A percentile compares a stretch with the other conserved stretches of the same genome.
phyloP scores from a whole-genome alignment of 2,329 filamentous ascomycete genomes.

The Fusarium nurragi region DNA sequence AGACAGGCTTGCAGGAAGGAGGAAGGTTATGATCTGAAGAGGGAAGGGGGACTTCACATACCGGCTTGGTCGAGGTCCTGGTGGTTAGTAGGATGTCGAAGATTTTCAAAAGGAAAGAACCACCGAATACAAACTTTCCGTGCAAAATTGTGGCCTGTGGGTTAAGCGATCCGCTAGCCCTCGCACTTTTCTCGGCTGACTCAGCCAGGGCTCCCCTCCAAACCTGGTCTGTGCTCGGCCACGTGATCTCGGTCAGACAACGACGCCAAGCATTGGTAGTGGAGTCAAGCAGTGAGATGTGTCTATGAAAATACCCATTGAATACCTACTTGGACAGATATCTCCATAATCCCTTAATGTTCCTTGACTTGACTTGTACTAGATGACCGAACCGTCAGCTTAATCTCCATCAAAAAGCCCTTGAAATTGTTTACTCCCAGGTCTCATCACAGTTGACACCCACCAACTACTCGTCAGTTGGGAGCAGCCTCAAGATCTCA shows the following conservation, averaged over 20 bases:
- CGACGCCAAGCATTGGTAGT: background rate
- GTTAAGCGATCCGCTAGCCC: constrained; percentile 47
- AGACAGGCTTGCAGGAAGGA: constrained; percentile 6
- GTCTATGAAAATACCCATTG: background rate
- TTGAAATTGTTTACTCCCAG: background rate
- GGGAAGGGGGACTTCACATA: constrained; percentile 43
- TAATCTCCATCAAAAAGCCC: background rate
- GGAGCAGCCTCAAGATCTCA: constrained; percentile 35
- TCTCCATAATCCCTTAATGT: background rate
- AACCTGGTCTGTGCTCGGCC: background rate
- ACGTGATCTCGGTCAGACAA: background rate
- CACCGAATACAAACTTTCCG: constrained; percentile 18
- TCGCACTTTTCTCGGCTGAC: constrained; percentile 29
- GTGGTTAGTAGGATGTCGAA: constrained; percentile 51
- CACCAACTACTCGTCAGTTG: constrained; percentile 15
- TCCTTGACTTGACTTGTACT: background rate
- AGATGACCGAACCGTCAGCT: background rate
- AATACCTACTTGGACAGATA: background rate
- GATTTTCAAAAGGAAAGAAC: constrained; percentile 26
- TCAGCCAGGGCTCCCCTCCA: constrained; percentile 35
- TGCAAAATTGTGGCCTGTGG: constrained; percentile 29
- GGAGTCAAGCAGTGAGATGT: background rate
- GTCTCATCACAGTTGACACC: background rate
- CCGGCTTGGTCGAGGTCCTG: constrained; percentile 52
- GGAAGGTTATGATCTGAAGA: background rate